Evolutionary conservation across 2,329 filamentous ascomycete species (phyloP).

Genomic region (Pseudogymnoascus sp.): DNA sequence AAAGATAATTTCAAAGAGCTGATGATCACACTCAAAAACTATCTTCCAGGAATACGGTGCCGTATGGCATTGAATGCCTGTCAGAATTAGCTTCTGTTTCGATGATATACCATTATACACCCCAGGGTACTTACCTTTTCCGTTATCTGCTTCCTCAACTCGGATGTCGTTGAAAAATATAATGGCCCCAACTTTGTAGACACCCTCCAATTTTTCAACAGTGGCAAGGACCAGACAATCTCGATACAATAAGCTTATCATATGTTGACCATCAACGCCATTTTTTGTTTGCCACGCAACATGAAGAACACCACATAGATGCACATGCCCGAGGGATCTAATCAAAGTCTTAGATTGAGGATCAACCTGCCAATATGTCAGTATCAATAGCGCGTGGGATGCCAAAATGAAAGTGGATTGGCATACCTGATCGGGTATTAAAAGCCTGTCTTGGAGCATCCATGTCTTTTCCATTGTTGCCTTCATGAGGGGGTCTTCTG

Average conservation of each 20-base stretch:
- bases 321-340: conserved; percentile 70
- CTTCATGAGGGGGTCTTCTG: conserved; percentile 64
- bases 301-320: conserved; percentile 75
- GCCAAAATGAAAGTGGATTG: not conserved
- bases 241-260: conserved; percentile 78
- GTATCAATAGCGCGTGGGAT: not conserved
- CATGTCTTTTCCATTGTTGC: conserved; percentile 72
- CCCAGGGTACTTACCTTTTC: conserved; percentile 47
- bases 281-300: conserved; percentile 70
- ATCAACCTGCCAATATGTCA: conserved; percentile 32
- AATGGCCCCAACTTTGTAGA: conserved; percentile 68
- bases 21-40: conserved; percentile 68
- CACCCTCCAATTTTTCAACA: conserved; percentile 53
- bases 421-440: conserved; percentile 63
- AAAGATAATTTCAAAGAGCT: conserved; percentile 76
- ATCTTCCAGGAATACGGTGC: conserved; percentile 89
- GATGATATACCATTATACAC: conserved; percentile 18
- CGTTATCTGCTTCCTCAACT: conserved; percentile 68
- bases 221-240: conserved; percentile 71
- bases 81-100: not conserved
- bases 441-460: conserved; percentile 72
- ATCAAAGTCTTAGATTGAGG: conserved; percentile 56
- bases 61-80: conserved; percentile 80
- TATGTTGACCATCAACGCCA: conserved; percentile 66
- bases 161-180: conserved; percentile 59